Conservation (phyloP, 495 filamentous ascomycete genomes). For the Parathielavia appendiculata region DNA sequence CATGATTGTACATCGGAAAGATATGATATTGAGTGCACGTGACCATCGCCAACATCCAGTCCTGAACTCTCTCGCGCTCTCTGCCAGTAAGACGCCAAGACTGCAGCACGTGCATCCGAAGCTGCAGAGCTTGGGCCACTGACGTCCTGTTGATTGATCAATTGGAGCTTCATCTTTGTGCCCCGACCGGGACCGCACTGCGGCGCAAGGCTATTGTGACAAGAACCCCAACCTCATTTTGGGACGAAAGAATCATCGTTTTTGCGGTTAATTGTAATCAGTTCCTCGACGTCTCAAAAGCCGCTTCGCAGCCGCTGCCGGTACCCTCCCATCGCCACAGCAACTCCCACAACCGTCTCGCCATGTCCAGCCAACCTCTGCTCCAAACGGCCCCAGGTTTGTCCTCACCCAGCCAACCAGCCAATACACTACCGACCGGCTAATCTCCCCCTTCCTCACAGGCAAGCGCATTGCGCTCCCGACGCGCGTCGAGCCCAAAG, state of each 20-base stretch:
- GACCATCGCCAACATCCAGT: not conserved
- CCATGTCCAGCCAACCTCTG: slow-evolving; percentile 94
- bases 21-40: not conserved
- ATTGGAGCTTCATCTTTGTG: slow-evolving; percentile 23
- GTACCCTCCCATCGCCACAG: not conserved
- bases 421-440: not conserved
- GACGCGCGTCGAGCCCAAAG: slow-evolving; percentile 96
- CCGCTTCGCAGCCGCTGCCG: not conserved
- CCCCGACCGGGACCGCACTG: slow-evolving; percentile 15
- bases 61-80: not conserved
- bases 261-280: not conserved
- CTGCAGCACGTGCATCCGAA: slow-evolving; percentile 21
- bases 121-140: slow-evolving; percentile 1
- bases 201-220: slow-evolving; percentile 8
- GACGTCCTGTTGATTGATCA: slow-evolving; percentile 29
- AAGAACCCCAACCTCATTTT: slow-evolving; percentile 3
- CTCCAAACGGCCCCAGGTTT: slow-evolving; percentile 81
- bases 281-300: not conserved
- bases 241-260: not conserved
- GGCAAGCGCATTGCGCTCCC: slow-evolving; percentile 98
- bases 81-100: slow-evolving; percentile 21
- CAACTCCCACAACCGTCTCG: not conserved
- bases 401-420: slow-evolving; percentile 20
- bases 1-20: too few species aligned
- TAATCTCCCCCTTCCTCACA: slow-evolving; percentile 28